Percentiles rank a stretch among this genome's conserved stretches.
Conservation (phyloP, 768 basidiomycete genomes). For the Mycena galericulata region DNA sequence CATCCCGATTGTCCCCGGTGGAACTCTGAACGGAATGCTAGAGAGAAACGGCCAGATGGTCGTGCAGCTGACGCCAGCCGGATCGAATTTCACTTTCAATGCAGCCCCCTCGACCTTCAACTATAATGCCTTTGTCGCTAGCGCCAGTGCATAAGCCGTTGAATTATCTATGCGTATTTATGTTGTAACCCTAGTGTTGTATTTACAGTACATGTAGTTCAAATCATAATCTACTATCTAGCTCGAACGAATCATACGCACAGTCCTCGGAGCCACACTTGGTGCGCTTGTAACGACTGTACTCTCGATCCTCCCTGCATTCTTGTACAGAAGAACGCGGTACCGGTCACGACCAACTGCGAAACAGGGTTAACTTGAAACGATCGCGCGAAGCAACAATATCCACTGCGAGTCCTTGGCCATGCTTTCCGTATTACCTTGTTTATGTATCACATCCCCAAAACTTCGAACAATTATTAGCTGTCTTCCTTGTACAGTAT, state of each 20-base stretch:
- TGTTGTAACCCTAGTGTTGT: constrained; percentile 12
- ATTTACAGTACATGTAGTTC: too few species aligned
- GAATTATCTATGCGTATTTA: constrained; percentile 23
- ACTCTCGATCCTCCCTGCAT: constrained; percentile 3
- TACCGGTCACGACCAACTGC: too few species aligned
- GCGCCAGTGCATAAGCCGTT: constrained; percentile 14
- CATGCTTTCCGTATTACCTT: too few species aligned
- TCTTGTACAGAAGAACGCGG: not conserved
- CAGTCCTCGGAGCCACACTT: constrained; percentile 20
- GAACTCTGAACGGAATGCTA: constrained; percentile 62
- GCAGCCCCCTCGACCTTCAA: constrained; percentile 70
- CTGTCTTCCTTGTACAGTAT: constrained; percentile 29
- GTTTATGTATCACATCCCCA: not conserved
- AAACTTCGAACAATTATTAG: constrained; percentile 2
- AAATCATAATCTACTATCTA: too few species aligned
- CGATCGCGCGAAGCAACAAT: not conserved
- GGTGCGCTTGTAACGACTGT: constrained; percentile 19
- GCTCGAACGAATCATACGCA: constrained; percentile 10
- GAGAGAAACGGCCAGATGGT: constrained; percentile 59
- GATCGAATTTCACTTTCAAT: constrained; percentile 62
- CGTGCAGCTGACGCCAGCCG: constrained; percentile 58
- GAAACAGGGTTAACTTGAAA: too few species aligned
- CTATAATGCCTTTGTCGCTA: constrained; percentile 78
- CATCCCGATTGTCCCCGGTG: constrained; percentile 64
- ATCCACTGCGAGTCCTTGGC: too few species aligned